phyloP scores from a whole-genome alignment of 2,329 filamentous ascomycete species.

The Ilyonectria robusta region DNA sequence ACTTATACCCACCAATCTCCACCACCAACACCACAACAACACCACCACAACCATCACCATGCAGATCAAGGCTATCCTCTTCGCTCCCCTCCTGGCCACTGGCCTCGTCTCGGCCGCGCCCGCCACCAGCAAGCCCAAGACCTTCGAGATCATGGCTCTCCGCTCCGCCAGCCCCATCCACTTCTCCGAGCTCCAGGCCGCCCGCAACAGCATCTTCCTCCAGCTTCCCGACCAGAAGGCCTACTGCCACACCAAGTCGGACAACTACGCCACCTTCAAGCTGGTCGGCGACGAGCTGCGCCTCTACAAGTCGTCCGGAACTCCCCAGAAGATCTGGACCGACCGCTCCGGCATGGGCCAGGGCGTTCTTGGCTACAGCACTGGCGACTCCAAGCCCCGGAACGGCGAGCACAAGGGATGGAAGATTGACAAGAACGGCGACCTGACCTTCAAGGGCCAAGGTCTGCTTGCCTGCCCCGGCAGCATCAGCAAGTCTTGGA shows the following conservation, averaged over 20 bases:
- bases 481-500: slow-evolving; percentile 57
- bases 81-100: slow-evolving; percentile 45
- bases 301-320: slow-evolving; percentile 59
- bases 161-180: slow-evolving; percentile 66
- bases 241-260: slow-evolving; percentile 59
- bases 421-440: slow-evolving; percentile 56
- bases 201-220: slow-evolving; percentile 59
- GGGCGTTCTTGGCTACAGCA: slow-evolving; percentile 68
- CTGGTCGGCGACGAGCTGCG: slow-evolving; percentile 61
- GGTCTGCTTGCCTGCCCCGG: slow-evolving; percentile 68
- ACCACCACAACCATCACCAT: slow-evolving; percentile 38
- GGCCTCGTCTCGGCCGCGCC: slow-evolving; percentile 49
- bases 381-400: slow-evolving; percentile 53
- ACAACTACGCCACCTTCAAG: slow-evolving; percentile 64
- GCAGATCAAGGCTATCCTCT: slow-evolving; percentile 48
- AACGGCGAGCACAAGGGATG: slow-evolving; percentile 65
- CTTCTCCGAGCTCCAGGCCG: slow-evolving; percentile 61
- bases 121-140: slow-evolving; percentile 41
- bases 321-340: slow-evolving; percentile 64
- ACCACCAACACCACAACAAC: not conserved
- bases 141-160: slow-evolving; percentile 66
- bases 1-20: not conserved
- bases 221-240: slow-evolving; percentile 62
- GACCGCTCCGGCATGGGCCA: slow-evolving; percentile 73
- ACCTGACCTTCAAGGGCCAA: slow-evolving; percentile 62